These are phyloP conservation scores for Rhizopogon sp. DNA, from an alignment of 768 basidiomycete genomes.

Conservation along the genomic window DNA sequence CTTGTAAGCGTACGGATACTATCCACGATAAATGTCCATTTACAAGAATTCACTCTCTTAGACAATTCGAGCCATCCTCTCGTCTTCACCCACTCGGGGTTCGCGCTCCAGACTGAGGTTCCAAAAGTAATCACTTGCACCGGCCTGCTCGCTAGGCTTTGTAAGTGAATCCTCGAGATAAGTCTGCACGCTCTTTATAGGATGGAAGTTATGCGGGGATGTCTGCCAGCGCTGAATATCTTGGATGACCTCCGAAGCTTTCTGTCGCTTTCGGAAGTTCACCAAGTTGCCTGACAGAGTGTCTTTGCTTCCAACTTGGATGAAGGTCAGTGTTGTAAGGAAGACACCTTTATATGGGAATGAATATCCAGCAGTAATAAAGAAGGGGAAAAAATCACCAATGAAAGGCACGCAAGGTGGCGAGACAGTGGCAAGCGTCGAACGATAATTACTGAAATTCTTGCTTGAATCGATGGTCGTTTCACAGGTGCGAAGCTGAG, in stretches of 20 bases:
- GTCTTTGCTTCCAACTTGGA: slow-evolving; percentile 94
- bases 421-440: slow-evolving; percentile 73
- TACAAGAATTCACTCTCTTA: slow-evolving; percentile 87
- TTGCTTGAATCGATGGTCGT: slow-evolving; percentile 89
- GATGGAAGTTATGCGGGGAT: slow-evolving; percentile 79
- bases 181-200: slow-evolving; percentile 58
- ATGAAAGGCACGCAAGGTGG: slow-evolving; percentile 98
- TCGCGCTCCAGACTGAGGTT: slow-evolving; percentile 81
- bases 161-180: slow-evolving; percentile 80
- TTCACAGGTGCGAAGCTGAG: slow-evolving; percentile 75
- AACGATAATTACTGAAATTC: slow-evolving; percentile 91
- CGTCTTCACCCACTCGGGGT: slow-evolving; percentile 92
- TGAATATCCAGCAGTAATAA: neutral
- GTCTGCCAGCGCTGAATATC: slow-evolving; percentile 97
- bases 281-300: slow-evolving; percentile 72
- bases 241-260: slow-evolving; percentile 92
- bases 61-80: slow-evolving; percentile 88
- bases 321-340: slow-evolving; percentile 94
- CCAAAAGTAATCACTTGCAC: slow-evolving; percentile 79
- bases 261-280: slow-evolving; percentile 94
- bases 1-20: neutral
- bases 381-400: slow-evolving; percentile 39
- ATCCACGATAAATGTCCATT: slow-evolving; percentile 4
- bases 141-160: slow-evolving; percentile 61
- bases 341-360: slow-evolving; percentile 67